A percentile compares a stretch with the other conserved stretches of the same genome.
Conservation (phyloP, 805 yeast species). For the Nakazawaea molendinolei region DNA sequence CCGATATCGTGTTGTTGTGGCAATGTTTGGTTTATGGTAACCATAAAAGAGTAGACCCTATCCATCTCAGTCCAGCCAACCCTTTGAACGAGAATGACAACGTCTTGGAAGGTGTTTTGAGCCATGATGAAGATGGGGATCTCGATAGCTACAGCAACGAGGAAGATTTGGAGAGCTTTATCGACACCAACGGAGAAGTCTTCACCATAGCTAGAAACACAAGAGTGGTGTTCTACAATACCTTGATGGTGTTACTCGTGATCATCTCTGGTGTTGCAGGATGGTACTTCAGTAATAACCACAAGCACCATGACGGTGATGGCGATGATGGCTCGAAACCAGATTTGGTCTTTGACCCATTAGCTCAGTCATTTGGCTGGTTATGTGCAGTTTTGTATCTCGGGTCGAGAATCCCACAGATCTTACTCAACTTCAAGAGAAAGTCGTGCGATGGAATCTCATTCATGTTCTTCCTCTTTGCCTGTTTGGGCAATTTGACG, state of each 20-base stretch:
- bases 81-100: constrained; percentile 64
- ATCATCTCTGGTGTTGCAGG: constrained; percentile 78
- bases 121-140: constrained; percentile 31
- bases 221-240: constrained; percentile 22
- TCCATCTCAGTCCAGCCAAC: constrained; percentile 83
- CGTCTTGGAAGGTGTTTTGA: constrained; percentile 52
- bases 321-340: constrained; percentile 19
- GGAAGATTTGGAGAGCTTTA: constrained; percentile 21
- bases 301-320: constrained; percentile 28
- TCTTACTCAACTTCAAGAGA: constrained; percentile 73
- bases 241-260: constrained; percentile 59
- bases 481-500: constrained; percentile 89
- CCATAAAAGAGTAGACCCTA: constrained; percentile 50
- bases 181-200: constrained; percentile 25
- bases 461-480: constrained; percentile 87
- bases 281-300: constrained; percentile 66
- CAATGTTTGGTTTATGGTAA: constrained; percentile 81
- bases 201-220: constrained; percentile 15
- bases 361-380: constrained; percentile 88
- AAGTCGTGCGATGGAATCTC: constrained; percentile 95
- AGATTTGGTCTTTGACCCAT: constrained; percentile 56
- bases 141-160: constrained; percentile 18
- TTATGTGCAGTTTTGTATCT: constrained; percentile 66
- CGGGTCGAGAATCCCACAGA: constrained; percentile 92
- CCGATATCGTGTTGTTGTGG: constrained; percentile 76